Base-by-base conservation (phyloP, 306 rosid genomes). In the Styphnolobium japonicum region DNA sequence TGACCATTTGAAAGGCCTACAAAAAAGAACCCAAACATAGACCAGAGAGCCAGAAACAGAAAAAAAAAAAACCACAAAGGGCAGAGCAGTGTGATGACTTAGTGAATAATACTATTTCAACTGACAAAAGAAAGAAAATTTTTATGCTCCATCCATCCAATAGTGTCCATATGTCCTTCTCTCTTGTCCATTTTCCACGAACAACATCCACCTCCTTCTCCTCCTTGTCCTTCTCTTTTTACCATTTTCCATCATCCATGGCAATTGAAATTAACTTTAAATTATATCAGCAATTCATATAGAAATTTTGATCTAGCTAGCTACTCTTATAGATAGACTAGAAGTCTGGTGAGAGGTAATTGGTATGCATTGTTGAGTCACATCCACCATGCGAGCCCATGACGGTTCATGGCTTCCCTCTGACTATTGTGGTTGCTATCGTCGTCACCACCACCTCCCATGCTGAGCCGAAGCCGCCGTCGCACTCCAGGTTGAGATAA, bases 291-390 rank as follows among this genome's bases (percentile, higher is more conserved):
- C 4, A 65, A 52, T 46, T 63, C 3, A 10, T 48, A 27, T 42
- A 40, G 36, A 18, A 67, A 45, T 31, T n/a, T 8, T 2, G 15
- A 63, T 51, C 39, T 33, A 29, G 33, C 53, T 36, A 64, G 1
- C 3, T 64, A 18, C 48, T 37, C 7, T 36, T 18, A 18, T 49
- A 69, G 53, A 85, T 67, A 86, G 81, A 55, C 86, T 74, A 92
- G 86, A 27, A 92, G 84, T 92, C 90, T n/a, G n/a, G 82, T 85
- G 97, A 71, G 91, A 82, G 48, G n/a, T n/a, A n/a, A n/a, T n/a
- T 83, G 89, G 67, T 81, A 57, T 88, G 89, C 90, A 89, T 85
- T 79, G 91, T 74, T 4, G 87, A 69, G 69, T 86, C 88, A 77
- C 86, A 77, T 39, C 88, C 89, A 70, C 86, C 88, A 46, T 86